Base-by-base conservation (phyloP, 306 rosid species). In the Trichosanthes cucumerina region DNA sequence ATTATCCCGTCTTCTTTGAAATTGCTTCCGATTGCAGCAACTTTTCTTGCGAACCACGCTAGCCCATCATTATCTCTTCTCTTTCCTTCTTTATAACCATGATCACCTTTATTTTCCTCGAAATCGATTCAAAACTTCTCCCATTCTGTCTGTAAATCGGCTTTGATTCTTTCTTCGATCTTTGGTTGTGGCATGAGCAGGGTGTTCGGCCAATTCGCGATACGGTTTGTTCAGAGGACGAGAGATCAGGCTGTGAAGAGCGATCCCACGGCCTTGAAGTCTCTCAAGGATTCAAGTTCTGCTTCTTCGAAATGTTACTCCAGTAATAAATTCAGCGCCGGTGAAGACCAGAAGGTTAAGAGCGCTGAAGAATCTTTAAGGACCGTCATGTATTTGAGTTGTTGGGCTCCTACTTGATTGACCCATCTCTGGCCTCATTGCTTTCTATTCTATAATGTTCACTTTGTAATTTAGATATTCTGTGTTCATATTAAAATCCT, bases 391-490 rank as follows among this genome's bases (percentile, higher is more conserved):
- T 93, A 70, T 81, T 84, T 93, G 84, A 93, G 98, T 52, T 93
- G 93, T 33, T 93, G 98, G 98, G 96, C 84, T 77, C 94, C 96
- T 39, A 89, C 85, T 54, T 92, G 80, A 84, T 64, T 92, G 78
- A 79, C 23, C 1, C 2, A 3, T 71, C 12, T 70, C 2, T 70
- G 11, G 8, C 7, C 28, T 28, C 5, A 0, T 0, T 31, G 23
- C 24, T 57, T 24, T 6, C n/a, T n/a, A n/a, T n/a, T n/a, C n/a
- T n/a, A n/a, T n/a, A n/a, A n/a, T n/a, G n/a, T n/a, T n/a, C n/a
- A n/a, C n/a, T n/a, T 54, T 16, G 7, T 19, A n/a, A 18, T 54
- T 54, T 47, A 46, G 2, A 46, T 9, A 10, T 10, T 46, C 14
- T 46, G 50, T 8, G 33, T 10, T 9, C 5, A 13, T 19, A 13